Conservation (phyloP, 192 early-diverging fungal species). For the Gonapodya prolifera region DNA sequence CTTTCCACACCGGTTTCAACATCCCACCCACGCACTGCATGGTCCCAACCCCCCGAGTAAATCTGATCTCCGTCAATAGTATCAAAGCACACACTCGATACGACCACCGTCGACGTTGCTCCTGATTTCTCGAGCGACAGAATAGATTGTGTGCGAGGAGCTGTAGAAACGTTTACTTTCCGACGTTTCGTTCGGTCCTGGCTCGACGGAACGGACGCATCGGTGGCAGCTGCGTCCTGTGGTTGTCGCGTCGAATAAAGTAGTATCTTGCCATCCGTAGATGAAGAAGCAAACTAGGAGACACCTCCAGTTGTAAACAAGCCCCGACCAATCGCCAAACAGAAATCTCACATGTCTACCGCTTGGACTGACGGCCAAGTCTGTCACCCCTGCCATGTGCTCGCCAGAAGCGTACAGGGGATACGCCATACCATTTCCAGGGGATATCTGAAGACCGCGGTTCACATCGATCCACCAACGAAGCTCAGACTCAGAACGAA, state of each 20-base stretch:
- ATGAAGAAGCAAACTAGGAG: background rate
- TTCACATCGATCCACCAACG: no score
- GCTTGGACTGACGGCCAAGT: background rate
- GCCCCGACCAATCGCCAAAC: no score
- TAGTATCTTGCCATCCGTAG: background rate
- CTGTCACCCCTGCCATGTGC: background rate
- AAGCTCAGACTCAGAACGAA: no score
- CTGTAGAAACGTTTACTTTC: no score
- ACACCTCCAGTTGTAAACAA: no score
- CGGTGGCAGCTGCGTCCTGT: background rate
- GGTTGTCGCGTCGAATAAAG: background rate
- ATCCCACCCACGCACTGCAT: conserved; percentile 85
- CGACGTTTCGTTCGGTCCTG: background rate
- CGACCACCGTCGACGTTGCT: conserved; percentile 60
- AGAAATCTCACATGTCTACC: background rate
- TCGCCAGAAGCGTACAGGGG: background rate
- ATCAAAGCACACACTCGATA: conserved; percentile 62
- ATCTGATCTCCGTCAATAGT: conserved; percentile 41
- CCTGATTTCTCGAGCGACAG: no score
- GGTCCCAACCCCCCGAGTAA: conserved; percentile 87
- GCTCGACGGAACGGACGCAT: background rate
- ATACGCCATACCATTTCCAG: background rate
- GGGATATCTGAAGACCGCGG: background rate
- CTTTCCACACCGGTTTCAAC: conserved; percentile 59
- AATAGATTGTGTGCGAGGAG: no score